Conservation (phyloP, 1,284 basidiomycete species). For the Heliocybe sulcata region DNA sequence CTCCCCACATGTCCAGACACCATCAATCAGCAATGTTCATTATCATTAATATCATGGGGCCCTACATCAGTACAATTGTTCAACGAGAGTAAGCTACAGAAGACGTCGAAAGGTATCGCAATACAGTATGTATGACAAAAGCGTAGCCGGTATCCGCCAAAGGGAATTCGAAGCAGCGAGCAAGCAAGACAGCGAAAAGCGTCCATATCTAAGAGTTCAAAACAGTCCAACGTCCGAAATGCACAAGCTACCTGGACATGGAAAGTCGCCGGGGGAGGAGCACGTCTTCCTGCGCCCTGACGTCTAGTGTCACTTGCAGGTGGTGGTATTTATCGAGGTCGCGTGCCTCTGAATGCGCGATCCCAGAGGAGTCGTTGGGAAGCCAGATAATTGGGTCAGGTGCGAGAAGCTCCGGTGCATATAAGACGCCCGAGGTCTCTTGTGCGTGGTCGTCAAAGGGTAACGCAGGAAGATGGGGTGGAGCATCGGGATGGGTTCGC, state of each 20-base stretch:
- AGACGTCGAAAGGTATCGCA: neutral
- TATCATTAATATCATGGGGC: neutral
- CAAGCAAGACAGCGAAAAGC: neutral
- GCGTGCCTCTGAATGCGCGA: conserved; percentile 62
- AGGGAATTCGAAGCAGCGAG: neutral
- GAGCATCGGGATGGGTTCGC: conserved; percentile 70
- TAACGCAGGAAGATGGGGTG: conserved; percentile 62
- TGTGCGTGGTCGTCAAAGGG: conserved; percentile 67
- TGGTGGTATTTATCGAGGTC: conserved; percentile 68
- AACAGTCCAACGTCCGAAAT: neutral
- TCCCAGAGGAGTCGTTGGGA: conserved; percentile 64
- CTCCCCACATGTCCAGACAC: neutral
- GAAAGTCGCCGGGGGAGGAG: conserved; percentile 8
- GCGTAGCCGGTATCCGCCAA: neutral
- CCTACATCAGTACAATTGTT: neutral
- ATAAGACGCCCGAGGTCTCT: conserved; percentile 69
- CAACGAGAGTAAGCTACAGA: neutral
- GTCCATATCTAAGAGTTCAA: neutral
- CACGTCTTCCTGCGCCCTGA: conserved; percentile 49
- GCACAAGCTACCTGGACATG: neutral
- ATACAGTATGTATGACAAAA: neutral
- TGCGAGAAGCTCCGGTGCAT: conserved; percentile 73
- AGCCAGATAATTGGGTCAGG: conserved; percentile 77
- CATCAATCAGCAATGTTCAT: neutral
- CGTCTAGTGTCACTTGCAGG: conserved; percentile 57